Conservation (phyloP, 371 early-diverging fungal species). For the Sporodiniella umbellata region DNA sequence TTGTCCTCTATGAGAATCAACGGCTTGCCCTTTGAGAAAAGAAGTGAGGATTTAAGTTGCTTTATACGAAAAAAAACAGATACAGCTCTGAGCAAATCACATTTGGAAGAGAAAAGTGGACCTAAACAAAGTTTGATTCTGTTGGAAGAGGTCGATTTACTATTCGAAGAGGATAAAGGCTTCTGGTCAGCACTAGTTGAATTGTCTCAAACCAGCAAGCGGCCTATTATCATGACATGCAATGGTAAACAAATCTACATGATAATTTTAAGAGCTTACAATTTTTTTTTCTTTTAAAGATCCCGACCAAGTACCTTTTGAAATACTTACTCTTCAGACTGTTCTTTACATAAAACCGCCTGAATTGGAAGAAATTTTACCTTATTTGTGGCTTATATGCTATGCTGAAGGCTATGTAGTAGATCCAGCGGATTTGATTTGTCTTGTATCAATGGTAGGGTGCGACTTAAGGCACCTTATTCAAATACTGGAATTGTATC, state of each 20-base stretch:
- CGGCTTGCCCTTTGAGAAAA: not conserved
- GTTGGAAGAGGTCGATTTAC: constrained; percentile 79
- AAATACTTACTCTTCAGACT: constrained; percentile 19
- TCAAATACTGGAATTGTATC: constrained; percentile 25
- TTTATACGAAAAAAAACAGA: constrained; percentile 6
- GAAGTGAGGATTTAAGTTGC: constrained; percentile 1
- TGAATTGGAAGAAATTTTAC: constrained; percentile 14
- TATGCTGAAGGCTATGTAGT: constrained; percentile 34
- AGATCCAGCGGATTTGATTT: constrained; percentile 23
- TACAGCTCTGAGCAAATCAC: not conserved
- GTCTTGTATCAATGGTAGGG: constrained; percentile 24
- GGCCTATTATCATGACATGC: constrained; percentile 83
- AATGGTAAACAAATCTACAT: constrained; percentile 48
- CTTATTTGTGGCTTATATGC: constrained; percentile 40
- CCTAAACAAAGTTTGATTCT: constrained; percentile 64
- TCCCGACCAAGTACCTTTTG: constrained; percentile 22
- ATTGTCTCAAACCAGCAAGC: constrained; percentile 68
- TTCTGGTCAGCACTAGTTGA: constrained; percentile 72
- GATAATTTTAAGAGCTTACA: not conserved
- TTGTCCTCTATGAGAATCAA: not conserved
- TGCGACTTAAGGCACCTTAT: constrained; percentile 34
- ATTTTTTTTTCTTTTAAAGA: constrained; percentile 18
- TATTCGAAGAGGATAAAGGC: constrained; percentile 82
- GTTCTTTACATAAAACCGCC: constrained; percentile 21
- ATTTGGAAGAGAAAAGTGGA: not conserved